Evolutionary conservation across 148 eudicot genomes (phyloP).

Genomic region (Vaccinium myrtillus): DNA sequence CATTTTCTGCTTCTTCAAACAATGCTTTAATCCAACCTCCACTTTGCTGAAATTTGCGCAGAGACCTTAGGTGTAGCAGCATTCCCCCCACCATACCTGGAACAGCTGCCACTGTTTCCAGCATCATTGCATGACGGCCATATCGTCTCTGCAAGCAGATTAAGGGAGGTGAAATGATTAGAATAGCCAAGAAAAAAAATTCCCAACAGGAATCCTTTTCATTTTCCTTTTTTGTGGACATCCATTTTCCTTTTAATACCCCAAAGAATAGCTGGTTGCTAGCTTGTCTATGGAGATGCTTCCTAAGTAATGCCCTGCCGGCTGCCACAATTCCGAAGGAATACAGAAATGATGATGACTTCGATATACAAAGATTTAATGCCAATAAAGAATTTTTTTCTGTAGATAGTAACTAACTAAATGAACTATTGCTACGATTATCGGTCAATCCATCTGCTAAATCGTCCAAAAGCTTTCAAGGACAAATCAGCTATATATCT

Average conservation of each 20-base stretch:
- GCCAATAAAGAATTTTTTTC: not conserved
- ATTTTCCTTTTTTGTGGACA: not conserved
- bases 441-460: not conserved
- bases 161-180: not conserved
- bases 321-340: not conserved
- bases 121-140: constrained; percentile 96
- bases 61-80: constrained; percentile 77
- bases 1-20: constrained; percentile 94
- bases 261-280: not conserved
- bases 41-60: constrained; percentile 77
- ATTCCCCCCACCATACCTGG: constrained; percentile 91
- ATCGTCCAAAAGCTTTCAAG: not conserved
- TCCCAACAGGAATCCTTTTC: not conserved
- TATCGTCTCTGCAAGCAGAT: constrained; percentile 56
- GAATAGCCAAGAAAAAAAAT: not conserved
- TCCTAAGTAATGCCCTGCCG: not conserved
- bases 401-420: not conserved
- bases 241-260: not conserved
- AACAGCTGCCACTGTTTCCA: constrained; percentile 88
- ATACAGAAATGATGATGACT: not conserved
- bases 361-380: no score
- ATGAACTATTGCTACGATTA: not conserved
- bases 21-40: constrained; percentile 92
- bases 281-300: not conserved
- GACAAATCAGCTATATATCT: not conserved